Evolutionary conservation across 2,329 filamentous ascomycete genomes (phyloP).

Genomic region (Aureobasidium sp.): DNA sequence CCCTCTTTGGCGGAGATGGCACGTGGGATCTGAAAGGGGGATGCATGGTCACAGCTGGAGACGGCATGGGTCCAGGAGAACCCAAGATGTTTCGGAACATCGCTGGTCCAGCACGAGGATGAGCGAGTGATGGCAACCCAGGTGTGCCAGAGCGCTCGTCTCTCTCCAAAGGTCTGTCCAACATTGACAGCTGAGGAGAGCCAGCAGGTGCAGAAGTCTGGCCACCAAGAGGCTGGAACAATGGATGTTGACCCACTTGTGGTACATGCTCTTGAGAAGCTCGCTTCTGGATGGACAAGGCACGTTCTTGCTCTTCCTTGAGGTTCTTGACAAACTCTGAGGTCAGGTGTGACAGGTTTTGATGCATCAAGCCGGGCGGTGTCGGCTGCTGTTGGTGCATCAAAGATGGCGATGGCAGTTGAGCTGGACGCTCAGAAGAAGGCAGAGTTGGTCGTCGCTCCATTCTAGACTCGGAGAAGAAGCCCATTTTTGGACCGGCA

Average conservation of each 20-base stretch:
- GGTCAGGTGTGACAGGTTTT: slow-evolving; percentile 12
- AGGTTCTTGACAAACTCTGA: slow-evolving; percentile 20
- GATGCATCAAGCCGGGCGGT: slow-evolving; percentile 18
- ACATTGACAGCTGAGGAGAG: slow-evolving; percentile 13
- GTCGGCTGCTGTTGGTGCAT: slow-evolving; percentile 17
- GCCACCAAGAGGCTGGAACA: slow-evolving; percentile 1
- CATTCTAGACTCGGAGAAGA: slow-evolving; percentile 26
- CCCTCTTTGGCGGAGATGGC: slow-evolving; percentile 26
- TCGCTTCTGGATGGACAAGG: slow-evolving; percentile 23
- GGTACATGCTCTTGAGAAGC: slow-evolving; percentile 17
- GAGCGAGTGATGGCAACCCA: slow-evolving; percentile 19
- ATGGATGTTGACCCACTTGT: slow-evolving; percentile 13
- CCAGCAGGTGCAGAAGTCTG: neutral
- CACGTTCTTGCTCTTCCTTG: slow-evolving; percentile 27
- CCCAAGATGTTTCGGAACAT: slow-evolving; percentile 17
- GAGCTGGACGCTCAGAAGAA: slow-evolving; percentile 17
- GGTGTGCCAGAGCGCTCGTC: slow-evolving; percentile 27
- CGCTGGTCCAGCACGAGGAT: slow-evolving; percentile 12
- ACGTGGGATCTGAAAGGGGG: slow-evolving; percentile 18
- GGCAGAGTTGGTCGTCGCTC: slow-evolving; percentile 23
- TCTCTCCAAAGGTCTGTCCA: slow-evolving; percentile 23
- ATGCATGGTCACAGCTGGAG: slow-evolving; percentile 12
- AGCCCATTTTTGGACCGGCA: slow-evolving; percentile 25
- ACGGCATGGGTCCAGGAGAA: slow-evolving; percentile 16
- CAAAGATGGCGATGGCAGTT: slow-evolving; percentile 1